Percentiles rank a stretch among this genome's conserved stretches.
These are phyloP conservation scores for Boletus insuetus DNA, from an alignment of 768 basidiomycete species.

Conservation along the genomic window DNA sequence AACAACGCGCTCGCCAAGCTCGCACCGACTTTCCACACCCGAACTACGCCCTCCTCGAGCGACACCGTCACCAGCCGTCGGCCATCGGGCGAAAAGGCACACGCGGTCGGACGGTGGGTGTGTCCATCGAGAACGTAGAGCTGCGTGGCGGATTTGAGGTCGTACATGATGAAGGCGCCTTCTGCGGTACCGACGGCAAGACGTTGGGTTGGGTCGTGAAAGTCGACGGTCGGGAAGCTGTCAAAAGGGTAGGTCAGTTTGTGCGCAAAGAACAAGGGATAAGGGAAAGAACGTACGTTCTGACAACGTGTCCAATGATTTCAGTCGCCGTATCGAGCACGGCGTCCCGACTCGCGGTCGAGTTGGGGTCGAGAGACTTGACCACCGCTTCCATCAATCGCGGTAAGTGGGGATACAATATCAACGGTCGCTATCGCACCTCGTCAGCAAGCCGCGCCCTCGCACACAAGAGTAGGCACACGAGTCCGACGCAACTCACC, in stretches of 20 bases:
- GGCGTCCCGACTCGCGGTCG: slow-evolving; percentile 70
- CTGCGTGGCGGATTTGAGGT: slow-evolving; percentile 92
- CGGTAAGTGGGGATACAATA: slow-evolving; percentile 81
- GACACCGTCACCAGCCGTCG: slow-evolving; percentile 84
- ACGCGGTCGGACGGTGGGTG: slow-evolving; percentile 73
- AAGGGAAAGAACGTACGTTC: slow-evolving; percentile 55
- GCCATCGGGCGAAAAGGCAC: slow-evolving; percentile 93
- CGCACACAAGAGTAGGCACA: no score
- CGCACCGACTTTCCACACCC: slow-evolving; percentile 95
- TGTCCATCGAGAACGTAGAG: slow-evolving; percentile 95
- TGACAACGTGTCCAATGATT: slow-evolving; percentile 92
- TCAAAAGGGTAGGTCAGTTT: neutral
- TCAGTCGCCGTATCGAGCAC: slow-evolving; percentile 91
- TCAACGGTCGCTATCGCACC: slow-evolving; percentile 64
- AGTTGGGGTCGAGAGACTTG: slow-evolving; percentile 93
- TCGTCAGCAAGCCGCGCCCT: neutral
- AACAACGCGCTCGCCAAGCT: slow-evolving; percentile 83
- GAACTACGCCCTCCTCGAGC: slow-evolving; percentile 76
- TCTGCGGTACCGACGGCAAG: slow-evolving; percentile 93
- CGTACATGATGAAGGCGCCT: slow-evolving; percentile 94
- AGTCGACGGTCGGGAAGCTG: slow-evolving; percentile 93
- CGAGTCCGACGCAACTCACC: slow-evolving; percentile 35
- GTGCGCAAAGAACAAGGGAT: neutral
- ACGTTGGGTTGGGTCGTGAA: slow-evolving; percentile 82
- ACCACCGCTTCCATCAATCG: slow-evolving; percentile 92